Evolutionary conservation across 2,329 filamentous ascomycete species (phyloP), one percentile per base, ranked within the genome.

Genomic region (Tolypocladium guangdongense): DNA sequence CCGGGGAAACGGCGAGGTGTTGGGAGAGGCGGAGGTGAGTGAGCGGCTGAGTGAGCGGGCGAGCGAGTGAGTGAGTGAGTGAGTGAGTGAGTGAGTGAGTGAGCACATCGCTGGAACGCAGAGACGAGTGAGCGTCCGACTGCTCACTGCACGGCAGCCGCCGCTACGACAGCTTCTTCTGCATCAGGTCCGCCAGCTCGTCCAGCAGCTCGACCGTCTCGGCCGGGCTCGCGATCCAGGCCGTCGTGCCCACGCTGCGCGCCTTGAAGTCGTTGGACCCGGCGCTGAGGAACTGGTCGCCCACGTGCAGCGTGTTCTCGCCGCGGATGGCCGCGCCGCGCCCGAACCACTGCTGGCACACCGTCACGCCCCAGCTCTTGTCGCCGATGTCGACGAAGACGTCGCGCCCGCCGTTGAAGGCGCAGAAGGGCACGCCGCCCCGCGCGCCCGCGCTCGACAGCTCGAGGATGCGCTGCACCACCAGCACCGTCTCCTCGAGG

Each of bases 381-480:
- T 99, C 93, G 53, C 93, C 93, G 64, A 99, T 96, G 68, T 99
- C 93, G 52, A 99, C 91, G 70, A 99, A 99, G 43, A 97, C 90
- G 68, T 99, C 93, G 57, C 93, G 92, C 12, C 93, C 93, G 52
- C 92, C 93, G 68, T 99, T 99, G 76, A 99, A 99, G 24, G 93
- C 93, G 66, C 93, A 99, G 66, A 97, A 99, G 0, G 93, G 93
- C 35, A 99, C 74, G 66, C n/a, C n/a, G n/a, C n/a, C n/a, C n/a
- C n/a, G n/a, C n/a, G n/a, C n/a, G n/a, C n/a, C n/a, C n/a, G n/a
- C n/a, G 68, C 86, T 87, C 33, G 86, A 86, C 1, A 91, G 81
- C 70, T 97, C 92, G 5, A 99, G 78, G 49, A 90, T 90, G 67
- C 95, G 92, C 69, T 97, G 92, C 20, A 93, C 89, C 1, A 95